phyloP scores from a whole-genome alignment of 2,329 filamentous ascomycete genomes.

The Paraphaeosphaeria sporulosa region DNA sequence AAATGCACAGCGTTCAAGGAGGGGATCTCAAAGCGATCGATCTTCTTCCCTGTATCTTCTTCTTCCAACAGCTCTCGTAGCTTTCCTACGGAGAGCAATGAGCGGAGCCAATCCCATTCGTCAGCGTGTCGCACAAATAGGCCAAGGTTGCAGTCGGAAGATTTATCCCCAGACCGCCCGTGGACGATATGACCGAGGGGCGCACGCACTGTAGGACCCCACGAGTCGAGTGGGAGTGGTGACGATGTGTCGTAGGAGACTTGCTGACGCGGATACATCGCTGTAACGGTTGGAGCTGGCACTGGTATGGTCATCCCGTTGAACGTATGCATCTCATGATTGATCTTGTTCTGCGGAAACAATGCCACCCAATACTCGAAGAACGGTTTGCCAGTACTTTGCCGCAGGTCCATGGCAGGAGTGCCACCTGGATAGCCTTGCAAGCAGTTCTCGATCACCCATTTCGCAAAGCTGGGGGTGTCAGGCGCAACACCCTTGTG shows the following conservation, averaged over 20 bases:
- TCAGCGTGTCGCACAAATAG: conserved; percentile 30
- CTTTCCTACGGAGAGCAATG: conserved; percentile 16
- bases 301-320: conserved; percentile 20
- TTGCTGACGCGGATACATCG: conserved; percentile 20
- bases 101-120: conserved; percentile 34
- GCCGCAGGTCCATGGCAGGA: conserved; percentile 19
- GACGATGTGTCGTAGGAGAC: conserved; percentile 34
- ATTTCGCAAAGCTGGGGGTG: conserved; percentile 21
- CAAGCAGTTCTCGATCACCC: conserved; percentile 35
- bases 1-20: conserved; percentile 44
- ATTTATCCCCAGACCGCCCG: conserved; percentile 37
- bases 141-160: conserved; percentile 34
- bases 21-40: conserved; percentile 5
- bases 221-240: conserved; percentile 34
- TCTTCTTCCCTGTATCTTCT: conserved; percentile 12
- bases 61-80: conserved; percentile 4
- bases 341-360: conserved; percentile 24
- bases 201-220: conserved; percentile 40
- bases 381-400: conserved; percentile 22
- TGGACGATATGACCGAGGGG: conserved; percentile 46
- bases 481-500: conserved; percentile 20
- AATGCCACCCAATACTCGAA: conserved; percentile 30
- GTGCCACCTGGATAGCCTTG: conserved; percentile 52
- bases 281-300: conserved; percentile 16
- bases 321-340: conserved; percentile 20